Base-by-base conservation (phyloP, 208 protist genomes). In the Crithidia brevicula region DNA sequence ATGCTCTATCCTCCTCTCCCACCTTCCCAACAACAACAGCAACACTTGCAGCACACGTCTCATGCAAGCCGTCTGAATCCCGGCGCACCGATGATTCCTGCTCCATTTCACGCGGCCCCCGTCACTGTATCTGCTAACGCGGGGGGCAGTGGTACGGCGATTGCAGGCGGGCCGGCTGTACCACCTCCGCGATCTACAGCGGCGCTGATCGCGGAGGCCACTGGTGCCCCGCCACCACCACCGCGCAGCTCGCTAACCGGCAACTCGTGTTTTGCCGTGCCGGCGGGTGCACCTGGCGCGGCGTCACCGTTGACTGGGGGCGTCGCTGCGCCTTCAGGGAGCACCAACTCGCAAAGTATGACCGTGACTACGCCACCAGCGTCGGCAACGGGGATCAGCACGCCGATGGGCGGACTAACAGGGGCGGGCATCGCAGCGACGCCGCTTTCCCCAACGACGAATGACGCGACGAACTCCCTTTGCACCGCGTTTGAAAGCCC, bases 181-280 rank as follows among this genome's bases (percentile, higher is more conserved):
- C 69, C 69, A 3, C 61, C 69, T 11, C 69, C 69, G n/a, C 60
- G 69, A 3, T 75, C 69, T 8, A 50, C 69, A 7, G 69, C 69
- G 10, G 50, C 69, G 11, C 20, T 75, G 8, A 53, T 68, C 10
- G 69, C 69, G 13, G 69, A 75, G 40, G 61, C 36, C 28, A 75
- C 54, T 3, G 61, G 61, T 18, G 70, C 70, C 9, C 70, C 54
- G 10, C 70, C 45, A 4, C 70, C 62, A 13, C 70, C 67, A 16
- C 67, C 67, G 9, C 56, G 56, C 31, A 43, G 6, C 16, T 15
- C 28, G 3, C 31, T 25, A 3, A 16, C 11, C 10, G 28, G 43
- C 22, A 46, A 7, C 22, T 6, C 34, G 15, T 6, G 3, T 40
- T 11, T 3, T 25, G 11, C 23, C 34, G 38, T 23, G 30, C 6